Evolutionary conservation across 1,284 basidiomycete genomes (phyloP), one percentile per base, ranked within the genome.

Genomic region (Sporisorium graminicola): DNA sequence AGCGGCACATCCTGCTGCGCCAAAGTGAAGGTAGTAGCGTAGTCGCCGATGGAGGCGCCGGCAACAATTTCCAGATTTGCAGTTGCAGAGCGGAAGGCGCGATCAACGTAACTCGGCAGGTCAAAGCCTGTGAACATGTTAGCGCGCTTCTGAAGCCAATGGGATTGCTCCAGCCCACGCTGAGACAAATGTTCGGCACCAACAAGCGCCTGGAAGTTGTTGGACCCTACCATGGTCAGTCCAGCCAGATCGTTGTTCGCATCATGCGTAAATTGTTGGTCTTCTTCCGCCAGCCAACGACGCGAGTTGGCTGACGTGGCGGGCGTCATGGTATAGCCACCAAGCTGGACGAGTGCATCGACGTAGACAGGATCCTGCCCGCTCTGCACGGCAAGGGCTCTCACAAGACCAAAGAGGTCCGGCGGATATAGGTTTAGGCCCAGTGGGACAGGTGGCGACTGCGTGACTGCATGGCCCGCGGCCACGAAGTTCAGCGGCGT

Each of bases 381-480:
- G 10, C 91, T 90, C 70, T 91, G 87, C 16, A 91, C 87, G 10
- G 91, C 91, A 7, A 93, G 87, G 2, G 88, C 88, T 27, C 92
- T 89, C 31, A 91, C 90, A 18, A 93, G 87, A 0, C 91, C 91
- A 82, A 93, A 93, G 44, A 93, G 87, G 35, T 89, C 87, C 18
- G 89, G 86, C 22, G 91, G 92, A 75, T 92, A 90, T 69, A 91
- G 89, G 82, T 93, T 93, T 88, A 93, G 88, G 77, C 90, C 86
- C 50, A 93, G 86, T 58, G 90, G 86, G 63, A 93, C 85, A 7
- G 83, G 82, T 3, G 92, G 91, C 13, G 91, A 92, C 35, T 87
- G 86, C 1, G 90, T 91, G 5, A 88, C 89, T 5, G 88, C 85
- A 64, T 90, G 90, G 16, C 91, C 90, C 6, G 87, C 79, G 0